Evolutionary conservation across 768 basidiomycete genomes (phyloP).

Genomic region (Rhodocollybia butyracea): DNA sequence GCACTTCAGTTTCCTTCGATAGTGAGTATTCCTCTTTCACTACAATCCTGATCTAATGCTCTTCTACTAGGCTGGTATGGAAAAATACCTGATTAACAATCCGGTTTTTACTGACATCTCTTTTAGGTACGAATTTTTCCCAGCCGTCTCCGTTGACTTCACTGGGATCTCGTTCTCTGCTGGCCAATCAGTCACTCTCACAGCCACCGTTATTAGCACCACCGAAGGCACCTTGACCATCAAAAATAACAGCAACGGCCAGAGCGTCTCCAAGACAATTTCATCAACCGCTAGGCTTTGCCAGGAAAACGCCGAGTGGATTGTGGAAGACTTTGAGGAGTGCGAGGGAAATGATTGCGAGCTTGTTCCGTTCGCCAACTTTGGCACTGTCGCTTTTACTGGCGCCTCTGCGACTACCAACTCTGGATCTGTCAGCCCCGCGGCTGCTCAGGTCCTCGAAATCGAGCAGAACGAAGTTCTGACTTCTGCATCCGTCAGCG

Average conservation of each 20-base stretch:
- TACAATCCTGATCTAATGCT: no score
- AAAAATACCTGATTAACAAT: no score
- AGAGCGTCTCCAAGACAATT: neutral
- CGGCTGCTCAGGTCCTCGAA: slow-evolving; percentile 30
- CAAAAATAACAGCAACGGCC: slow-evolving; percentile 9
- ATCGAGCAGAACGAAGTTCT: slow-evolving; percentile 29
- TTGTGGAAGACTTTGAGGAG: slow-evolving; percentile 9
- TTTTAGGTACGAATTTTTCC: slow-evolving; percentile 4
- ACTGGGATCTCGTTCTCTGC: slow-evolving; percentile 5
- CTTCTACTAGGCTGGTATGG: no score
- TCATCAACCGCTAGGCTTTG: neutral
- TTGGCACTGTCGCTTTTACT: slow-evolving; percentile 33
- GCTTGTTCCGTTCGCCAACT: slow-evolving; percentile 34
- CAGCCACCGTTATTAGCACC: neutral
- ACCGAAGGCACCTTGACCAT: slow-evolving; percentile 7
- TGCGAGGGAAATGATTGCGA: neutral
- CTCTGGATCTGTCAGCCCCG: slow-evolving; percentile 22
- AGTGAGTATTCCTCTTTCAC: neutral
- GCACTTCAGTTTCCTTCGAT: slow-evolving; percentile 2
- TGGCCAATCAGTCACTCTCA: slow-evolving; percentile 6
- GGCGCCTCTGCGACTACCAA: slow-evolving; percentile 23
- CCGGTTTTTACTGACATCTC: neutral
- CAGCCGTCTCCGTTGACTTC: slow-evolving; percentile 6
- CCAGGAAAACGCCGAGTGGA: slow-evolving; percentile 5
- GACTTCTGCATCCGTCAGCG: slow-evolving; percentile 17